phyloP scores from a whole-genome alignment of 495 filamentous ascomycete genomes.

The Penicillium argentinense region DNA sequence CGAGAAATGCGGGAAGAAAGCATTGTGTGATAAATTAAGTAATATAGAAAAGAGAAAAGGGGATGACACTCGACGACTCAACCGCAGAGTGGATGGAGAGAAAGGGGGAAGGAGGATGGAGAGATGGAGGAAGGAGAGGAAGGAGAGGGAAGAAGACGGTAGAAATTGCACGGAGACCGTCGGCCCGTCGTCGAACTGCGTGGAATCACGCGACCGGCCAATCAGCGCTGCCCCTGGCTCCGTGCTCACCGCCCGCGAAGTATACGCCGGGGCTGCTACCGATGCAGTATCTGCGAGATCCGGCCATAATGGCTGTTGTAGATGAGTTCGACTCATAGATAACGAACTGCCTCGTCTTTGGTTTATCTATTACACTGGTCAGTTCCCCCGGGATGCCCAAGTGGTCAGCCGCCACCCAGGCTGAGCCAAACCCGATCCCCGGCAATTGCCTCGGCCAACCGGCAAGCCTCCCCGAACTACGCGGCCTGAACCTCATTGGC shows the following conservation, averaged over 20 bases:
- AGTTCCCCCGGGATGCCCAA: no score
- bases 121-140: conserved; percentile 22
- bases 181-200: conserved; percentile 45
- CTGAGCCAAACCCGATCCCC: no score
- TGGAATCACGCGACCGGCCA: conserved; percentile 36
- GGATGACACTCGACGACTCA: conserved; percentile 40
- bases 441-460: conserved; percentile 11
- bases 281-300: background rate
- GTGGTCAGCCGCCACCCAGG: no score
- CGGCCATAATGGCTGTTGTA: background rate
- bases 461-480: conserved; percentile 11
- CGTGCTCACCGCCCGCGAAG: conserved; percentile 20
- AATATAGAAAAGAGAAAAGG: conserved; percentile 40
- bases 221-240: conserved; percentile 2
- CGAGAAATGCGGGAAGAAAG: conserved; percentile 55
- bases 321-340: conserved; percentile 3
- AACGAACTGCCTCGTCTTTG: no score
- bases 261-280: no score
- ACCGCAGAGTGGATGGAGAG: conserved; percentile 38
- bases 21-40: conserved; percentile 49
- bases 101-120: conserved; percentile 30
- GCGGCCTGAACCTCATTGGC: background rate
- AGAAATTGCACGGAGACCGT: conserved; percentile 53
- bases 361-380: no score
- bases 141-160: conserved; percentile 42